phyloP scores from a whole-genome alignment of 106 monocot genomes.

The Dioscorea dumetorum region DNA sequence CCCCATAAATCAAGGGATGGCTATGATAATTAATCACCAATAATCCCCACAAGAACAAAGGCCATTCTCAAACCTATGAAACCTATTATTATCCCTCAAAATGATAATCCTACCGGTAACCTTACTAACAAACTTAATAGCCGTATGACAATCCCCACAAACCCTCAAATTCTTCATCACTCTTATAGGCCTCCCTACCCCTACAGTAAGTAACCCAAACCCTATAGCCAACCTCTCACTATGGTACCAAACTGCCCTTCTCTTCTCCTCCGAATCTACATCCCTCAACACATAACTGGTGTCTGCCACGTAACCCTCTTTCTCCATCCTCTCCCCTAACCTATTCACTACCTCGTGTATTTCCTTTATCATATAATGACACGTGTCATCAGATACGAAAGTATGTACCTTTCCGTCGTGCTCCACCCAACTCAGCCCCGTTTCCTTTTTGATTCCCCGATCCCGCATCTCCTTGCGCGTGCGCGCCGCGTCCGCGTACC shows the following conservation, averaged over 20 bases:
- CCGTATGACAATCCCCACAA: constrained; percentile 83
- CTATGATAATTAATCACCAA: constrained; percentile 33
- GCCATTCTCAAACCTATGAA: constrained; percentile 75
- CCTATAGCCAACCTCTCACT: constrained; percentile 87
- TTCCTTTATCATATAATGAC: constrained; percentile 31
- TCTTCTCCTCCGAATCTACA: constrained; percentile 59
- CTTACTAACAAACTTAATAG: constrained; percentile 63
- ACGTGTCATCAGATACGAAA: constrained; percentile 65
- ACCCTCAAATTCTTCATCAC: constrained; percentile 98
- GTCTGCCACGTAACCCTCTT: constrained; percentile 63
- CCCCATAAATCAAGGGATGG: no score
- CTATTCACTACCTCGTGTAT: constrained; percentile 56
- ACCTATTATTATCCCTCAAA: constrained; percentile 75
- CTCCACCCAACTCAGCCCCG: constrained; percentile 92
- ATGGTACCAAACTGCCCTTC: constrained; percentile 33
- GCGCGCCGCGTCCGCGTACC: constrained; percentile 44
- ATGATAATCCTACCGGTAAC: constrained; percentile 65
- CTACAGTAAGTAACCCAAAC: constrained; percentile 45
- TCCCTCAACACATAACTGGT: constrained; percentile 65
- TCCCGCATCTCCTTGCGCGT: constrained; percentile 83
- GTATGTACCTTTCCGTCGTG: constrained; percentile 38
- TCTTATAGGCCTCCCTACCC: constrained; percentile 51
- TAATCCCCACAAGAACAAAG: constrained; percentile 85
- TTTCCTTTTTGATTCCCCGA: constrained; percentile 79
- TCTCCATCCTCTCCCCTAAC: constrained; percentile 56